Evolutionary conservation across 75 land plant genomes (phyloP), one percentile per base, ranked within the genome.

Genomic region (Selaginella moellendorffii): DNA sequence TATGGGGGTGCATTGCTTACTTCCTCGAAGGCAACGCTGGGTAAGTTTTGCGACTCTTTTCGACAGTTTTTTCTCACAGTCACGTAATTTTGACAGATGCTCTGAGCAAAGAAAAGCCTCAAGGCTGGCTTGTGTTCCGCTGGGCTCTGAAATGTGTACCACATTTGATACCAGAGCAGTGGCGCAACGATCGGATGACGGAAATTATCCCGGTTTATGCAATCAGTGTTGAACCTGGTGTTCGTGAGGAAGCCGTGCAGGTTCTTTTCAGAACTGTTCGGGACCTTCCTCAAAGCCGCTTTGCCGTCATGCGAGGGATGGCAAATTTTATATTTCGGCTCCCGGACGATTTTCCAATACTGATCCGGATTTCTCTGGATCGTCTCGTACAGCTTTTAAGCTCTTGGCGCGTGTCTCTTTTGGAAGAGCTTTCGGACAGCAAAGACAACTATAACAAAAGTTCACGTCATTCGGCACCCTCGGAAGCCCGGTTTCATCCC

Each of bases 111-210:
- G 99, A 95, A 36, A 95, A 89, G 71, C 80, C 96, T 51, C 90
- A 85, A 78, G 96, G 80, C 17, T 79, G 82, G 83, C 85, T 95
- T 51, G 81, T 79, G 29, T 95, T 95, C 70, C 80, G 85, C 54
- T 88, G 97, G 67, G 99, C 93, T 1, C 74, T 95, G 68, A 95
- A 95, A 71, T 95, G 99, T 73, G 93, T 95, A 53, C 99, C 99
- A 0, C 78, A 90, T 71, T 71, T 89, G 71, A 95, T 95, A 28
- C 91, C 95, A 72, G 99, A 95, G 72, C 86, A 87, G 54, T 96
- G 87, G 25, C 77, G 87, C 56, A 78, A 76, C 76, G 96, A 86
- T 71, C 89, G 85, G 65, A 80, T 95, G 26, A 84, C 91, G 61
- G 96, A 95, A 53, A 86, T 95, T 63, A 86, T 95, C 71, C 99